Percentiles rank a stretch among this genome's conserved stretches.
Evolutionary conservation across 129 eudicot species (phyloP).

Genomic region (sunflower (Helianthus annuus)): DNA sequence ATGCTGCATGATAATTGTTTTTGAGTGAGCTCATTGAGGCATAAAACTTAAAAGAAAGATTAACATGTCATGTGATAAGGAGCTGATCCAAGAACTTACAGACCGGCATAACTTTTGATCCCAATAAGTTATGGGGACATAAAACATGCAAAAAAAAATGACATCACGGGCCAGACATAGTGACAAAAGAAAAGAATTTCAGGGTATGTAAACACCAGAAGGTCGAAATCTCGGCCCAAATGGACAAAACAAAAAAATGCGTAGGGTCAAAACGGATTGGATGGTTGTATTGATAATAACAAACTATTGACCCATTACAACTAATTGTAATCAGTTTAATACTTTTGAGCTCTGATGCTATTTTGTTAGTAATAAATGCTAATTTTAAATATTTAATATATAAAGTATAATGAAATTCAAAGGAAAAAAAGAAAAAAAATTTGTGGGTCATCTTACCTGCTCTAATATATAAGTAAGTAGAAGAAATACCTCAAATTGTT

Average conservation of each 20-base stretch:
- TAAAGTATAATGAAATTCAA: neutral
- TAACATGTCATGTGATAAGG: neutral
- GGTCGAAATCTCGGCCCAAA: too few species aligned
- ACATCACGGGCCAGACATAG: neutral
- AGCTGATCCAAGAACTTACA: too few species aligned
- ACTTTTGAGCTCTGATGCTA: neutral
- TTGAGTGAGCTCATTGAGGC: neutral
- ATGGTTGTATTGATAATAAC: neutral
- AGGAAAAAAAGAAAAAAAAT: too few species aligned
- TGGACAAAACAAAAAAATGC: too few species aligned
- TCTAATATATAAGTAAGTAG: neutral
- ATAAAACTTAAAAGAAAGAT: neutral
- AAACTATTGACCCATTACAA: neutral
- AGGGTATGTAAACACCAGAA: too few species aligned
- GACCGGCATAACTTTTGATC: neutral
- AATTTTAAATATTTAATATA: neutral
- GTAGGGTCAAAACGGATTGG: neutral
- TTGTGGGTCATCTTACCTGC: neutral
- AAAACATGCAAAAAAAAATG: neutral
- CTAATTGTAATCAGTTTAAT: neutral
- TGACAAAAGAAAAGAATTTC: neutral
- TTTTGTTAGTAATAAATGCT: neutral
- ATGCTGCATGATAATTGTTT: conserved; percentile 57
- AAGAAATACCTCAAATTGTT: conserved; percentile 74
- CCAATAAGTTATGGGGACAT: neutral